A percentile compares a stretch with the other conserved stretches of the same genome.
These are phyloP conservation scores for Haplosporangium sp. DNA, from an alignment of 371 early-diverging fungal species.

Conservation along the genomic window DNA sequence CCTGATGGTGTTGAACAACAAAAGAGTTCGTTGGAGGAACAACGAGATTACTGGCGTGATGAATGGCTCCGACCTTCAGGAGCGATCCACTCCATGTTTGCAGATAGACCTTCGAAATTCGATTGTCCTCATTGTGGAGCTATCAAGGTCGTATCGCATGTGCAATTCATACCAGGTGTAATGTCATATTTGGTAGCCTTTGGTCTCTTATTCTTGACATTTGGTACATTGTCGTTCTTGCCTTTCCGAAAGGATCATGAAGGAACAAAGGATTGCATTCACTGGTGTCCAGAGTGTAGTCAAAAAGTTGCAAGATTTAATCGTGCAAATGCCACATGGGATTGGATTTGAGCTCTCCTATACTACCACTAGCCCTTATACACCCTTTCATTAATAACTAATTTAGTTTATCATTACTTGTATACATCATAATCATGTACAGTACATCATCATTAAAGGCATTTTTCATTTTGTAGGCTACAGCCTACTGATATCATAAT, in stretches of 20 bases:
- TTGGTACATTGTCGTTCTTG: conserved; percentile 36
- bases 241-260: conserved; percentile 49
- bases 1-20: background rate
- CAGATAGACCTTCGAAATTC: conserved; percentile 47
- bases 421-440: background rate
- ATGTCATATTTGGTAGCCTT: conserved; percentile 53
- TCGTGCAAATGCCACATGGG: conserved; percentile 42
- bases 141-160: conserved; percentile 36
- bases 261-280: conserved; percentile 52
- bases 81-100: conserved; percentile 40
- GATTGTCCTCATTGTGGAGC: conserved; percentile 51
- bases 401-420: background rate
- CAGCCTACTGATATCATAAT: background rate
- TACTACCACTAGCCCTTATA: background rate
- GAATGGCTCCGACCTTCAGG: conserved; percentile 53
- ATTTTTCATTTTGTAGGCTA: background rate
- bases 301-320: conserved; percentile 32
- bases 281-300: conserved; percentile 46
- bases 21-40: conserved; percentile 22
- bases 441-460: background rate
- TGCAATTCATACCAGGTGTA: conserved; percentile 42
- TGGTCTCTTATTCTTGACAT: conserved; percentile 42
- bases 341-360: conserved; percentile 33
- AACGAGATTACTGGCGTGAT: conserved; percentile 43
- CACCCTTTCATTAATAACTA: background rate